Conservation (phyloP, 2,329 filamentous ascomycete species). For the Chalara sp. region DNA sequence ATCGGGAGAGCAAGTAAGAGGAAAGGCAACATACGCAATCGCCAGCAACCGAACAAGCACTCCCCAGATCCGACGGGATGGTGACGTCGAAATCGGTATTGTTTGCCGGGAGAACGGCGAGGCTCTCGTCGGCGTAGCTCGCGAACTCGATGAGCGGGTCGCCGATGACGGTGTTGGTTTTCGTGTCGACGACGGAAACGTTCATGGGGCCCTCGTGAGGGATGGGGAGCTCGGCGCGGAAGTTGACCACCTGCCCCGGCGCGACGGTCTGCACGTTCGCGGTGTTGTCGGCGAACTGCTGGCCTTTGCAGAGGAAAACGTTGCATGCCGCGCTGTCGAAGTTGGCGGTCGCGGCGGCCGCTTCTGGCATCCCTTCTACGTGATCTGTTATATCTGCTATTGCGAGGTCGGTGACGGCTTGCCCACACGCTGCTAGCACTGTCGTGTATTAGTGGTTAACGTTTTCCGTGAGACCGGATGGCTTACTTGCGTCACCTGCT, state of each 20-base stretch:
- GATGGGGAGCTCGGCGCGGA: conserved; percentile 35
- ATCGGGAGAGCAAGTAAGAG: conserved; percentile 15
- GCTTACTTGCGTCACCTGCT: not conserved
- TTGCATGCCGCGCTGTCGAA: conserved; percentile 26
- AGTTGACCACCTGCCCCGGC: conserved; percentile 36
- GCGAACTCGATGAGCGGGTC: conserved; percentile 39
- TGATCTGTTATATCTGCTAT: not conserved
- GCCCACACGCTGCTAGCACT: not conserved
- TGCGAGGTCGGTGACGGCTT: not conserved
- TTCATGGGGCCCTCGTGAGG: conserved; percentile 48
- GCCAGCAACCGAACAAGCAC: conserved; percentile 24
- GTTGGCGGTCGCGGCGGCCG: not conserved
- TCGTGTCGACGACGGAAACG: conserved; percentile 44
- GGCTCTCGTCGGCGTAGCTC: conserved; percentile 40
- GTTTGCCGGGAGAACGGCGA: conserved; percentile 33
- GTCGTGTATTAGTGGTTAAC: not conserved
- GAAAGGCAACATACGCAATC: conserved; percentile 16
- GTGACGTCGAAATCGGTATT: conserved; percentile 31
- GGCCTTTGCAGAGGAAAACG: conserved; percentile 41
- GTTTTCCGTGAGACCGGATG: too few species aligned
- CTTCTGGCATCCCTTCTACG: not conserved
- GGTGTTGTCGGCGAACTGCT: conserved; percentile 36
- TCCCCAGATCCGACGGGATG: conserved; percentile 34
- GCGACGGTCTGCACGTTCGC: conserved; percentile 36
- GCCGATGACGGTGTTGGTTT: conserved; percentile 41